Evolutionary conservation across 495 filamentous ascomycete genomes (phyloP), one percentile per base, ranked within the genome.

Genomic region (Trypethelium eluteriae): DNA sequence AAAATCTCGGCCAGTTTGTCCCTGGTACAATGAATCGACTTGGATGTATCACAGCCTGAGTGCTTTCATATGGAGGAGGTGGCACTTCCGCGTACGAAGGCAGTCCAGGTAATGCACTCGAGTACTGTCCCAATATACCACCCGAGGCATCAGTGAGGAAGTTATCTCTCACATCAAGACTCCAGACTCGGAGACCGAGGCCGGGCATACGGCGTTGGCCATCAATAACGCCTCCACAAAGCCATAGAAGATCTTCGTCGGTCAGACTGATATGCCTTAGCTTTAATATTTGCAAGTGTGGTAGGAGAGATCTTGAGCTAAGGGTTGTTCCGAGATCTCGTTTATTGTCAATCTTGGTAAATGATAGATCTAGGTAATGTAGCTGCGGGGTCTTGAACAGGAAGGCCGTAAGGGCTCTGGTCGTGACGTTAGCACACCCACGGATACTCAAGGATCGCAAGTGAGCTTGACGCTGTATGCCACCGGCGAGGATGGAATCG

Each of bases 351-450:
- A 59, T 14, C 32, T 59, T 59, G 5, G 53, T 59, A 36, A 59
- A 59, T 59, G 53, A 59, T 14, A 59, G 32, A 59, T 59, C 53
- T 7, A 59, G 53, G 32, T 59, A 59, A 59, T 59, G 53, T 14
- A 59, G 14, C 32, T 59, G 53, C 32, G 53, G 53, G 6, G 53
- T 59, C 36, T 59, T 59, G 32, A 59, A 59, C 53, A 59, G 36
- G 18, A 59, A 59, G 14, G 53, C 53, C 36, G 53, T 59, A 6
- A 59, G 3, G n/a, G 53, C 53, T 36, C 36, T 59, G 53, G 53
- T 59, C 7, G 53, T 59, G 36, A 59, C 53, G 36, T 59, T 59
- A 6, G 53, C 32, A 18, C 53, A 59, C 10, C 53, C 53, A 14
- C 53, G 53, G 18, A 59, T 36, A 14, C n/a, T 59, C 53, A 59